Percentiles rank a stretch among this genome's conserved stretches.
Conservation (phyloP, 2,329 filamentous ascomycete genomes). For the Calonectria fujianensis region DNA sequence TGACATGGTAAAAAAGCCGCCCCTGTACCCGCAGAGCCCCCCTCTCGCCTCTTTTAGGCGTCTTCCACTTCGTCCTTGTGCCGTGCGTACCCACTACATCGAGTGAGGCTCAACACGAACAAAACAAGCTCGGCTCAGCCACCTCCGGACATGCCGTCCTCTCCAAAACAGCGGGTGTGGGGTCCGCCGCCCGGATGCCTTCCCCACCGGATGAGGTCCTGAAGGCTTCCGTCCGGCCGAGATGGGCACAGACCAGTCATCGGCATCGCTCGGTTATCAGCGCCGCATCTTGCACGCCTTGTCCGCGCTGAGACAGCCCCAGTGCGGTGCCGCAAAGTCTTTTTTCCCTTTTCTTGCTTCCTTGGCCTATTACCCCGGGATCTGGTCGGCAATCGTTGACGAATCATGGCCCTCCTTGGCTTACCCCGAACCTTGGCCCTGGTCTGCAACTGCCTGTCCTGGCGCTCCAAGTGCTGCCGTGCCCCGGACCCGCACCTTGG, state of each 20-base stretch:
- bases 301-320: conserved; percentile 3
- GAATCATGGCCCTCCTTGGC: conserved; percentile 42
- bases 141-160: conserved; percentile 44
- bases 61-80: no score
- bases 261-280: conserved; percentile 54
- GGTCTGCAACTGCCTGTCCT: conserved; percentile 3
- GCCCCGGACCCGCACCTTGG: conserved; percentile 33
- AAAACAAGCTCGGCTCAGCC: conserved; percentile 33
- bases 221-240: conserved; percentile 54
- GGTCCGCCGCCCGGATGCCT: conserved; percentile 39
- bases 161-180: conserved; percentile 35
- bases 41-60: background rate
- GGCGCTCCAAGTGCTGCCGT: conserved; percentile 26
- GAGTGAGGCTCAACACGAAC: conserved; percentile 23
- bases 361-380: conserved; percentile 46
- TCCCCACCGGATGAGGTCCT: conserved; percentile 44
- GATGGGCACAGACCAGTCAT: conserved; percentile 54
- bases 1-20: background rate
- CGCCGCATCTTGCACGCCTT: conserved; percentile 20
- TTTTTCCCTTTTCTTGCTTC: background rate
- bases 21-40: conserved; percentile 5
- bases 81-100: conserved; percentile 8
- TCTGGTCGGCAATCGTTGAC: conserved; percentile 46
- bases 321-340: background rate
- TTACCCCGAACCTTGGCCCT: conserved; percentile 28